Evolutionary conservation across 2,329 filamentous ascomycete species (phyloP), one percentile per base, ranked within the genome.

Genomic region (Fusarium sp.): DNA sequence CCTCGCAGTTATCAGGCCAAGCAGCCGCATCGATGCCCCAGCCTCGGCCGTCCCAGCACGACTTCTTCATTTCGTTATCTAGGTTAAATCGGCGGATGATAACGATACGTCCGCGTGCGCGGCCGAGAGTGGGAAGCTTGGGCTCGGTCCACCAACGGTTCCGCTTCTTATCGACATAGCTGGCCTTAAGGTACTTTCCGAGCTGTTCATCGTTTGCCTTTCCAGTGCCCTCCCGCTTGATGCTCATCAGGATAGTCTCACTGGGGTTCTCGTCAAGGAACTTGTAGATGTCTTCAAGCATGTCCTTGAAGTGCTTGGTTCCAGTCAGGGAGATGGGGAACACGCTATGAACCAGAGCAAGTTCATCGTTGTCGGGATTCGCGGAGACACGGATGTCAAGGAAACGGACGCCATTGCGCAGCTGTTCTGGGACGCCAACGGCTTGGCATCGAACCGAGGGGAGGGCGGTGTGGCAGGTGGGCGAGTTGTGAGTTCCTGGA

Each of bases 401-500:
- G 87, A 98, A 98, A 61, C 97, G 94, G 54, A 98, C 93, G 31
- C 97, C 97, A 81, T 98, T 96, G 66, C 91, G 87, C 31, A 99
- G 90, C 83, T 99, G 97, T 63, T 92, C 90, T 58, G 88, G 86
- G 6, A 97, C 88, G 70, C 90, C 87, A 20, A 95, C 94, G 36
- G 94, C 92, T 84, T 99, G 97, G 83, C 97, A 98, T 42, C 97
- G 93, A 40, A 98, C 97, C 1, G 95, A 97, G 1, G 97, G 97
- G 6, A 98, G 89, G 14, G 97, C 95, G 58, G 90, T 89, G 86
- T 97, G 89, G 84, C 90, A 93, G 11, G 95, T 97, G 8, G 97
- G 94, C 20, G 94, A 94, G 85, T 99, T 98, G 86, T 99, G 97
- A 0, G 97, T 98, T 73, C 97, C 97, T 0, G 97, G 97, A 72